These are phyloP conservation scores for Lepidopterella palustris DNA, from an alignment of 495 filamentous ascomycete genomes.

Conservation along the genomic window DNA sequence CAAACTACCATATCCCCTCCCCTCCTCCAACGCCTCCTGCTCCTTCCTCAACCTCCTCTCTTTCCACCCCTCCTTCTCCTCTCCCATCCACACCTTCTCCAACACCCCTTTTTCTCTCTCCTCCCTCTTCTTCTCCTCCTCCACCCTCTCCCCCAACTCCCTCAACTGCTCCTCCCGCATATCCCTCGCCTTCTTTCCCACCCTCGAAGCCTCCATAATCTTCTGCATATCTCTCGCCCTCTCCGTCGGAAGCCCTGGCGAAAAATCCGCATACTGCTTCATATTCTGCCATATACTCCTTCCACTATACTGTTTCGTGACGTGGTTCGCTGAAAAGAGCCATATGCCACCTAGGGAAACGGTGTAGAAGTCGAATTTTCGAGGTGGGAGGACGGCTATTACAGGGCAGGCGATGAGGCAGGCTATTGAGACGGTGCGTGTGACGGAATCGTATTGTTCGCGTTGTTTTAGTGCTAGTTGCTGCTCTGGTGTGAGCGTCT, in stretches of 20 bases:
- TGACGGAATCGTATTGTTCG: constrained; percentile 43
- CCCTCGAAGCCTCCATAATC: constrained; percentile 26
- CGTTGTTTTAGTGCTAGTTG: constrained; percentile 16
- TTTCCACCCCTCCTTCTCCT: constrained; percentile 63
- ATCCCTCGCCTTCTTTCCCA: constrained; percentile 26
- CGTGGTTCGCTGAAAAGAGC: constrained; percentile 58
- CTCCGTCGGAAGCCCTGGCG: constrained; percentile 37
- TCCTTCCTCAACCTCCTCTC: constrained; percentile 63
- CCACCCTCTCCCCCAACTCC: constrained; percentile 16
- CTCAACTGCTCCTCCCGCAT: constrained; percentile 29
- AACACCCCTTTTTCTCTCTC: constrained; percentile 41
- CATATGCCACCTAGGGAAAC: constrained; percentile 55
- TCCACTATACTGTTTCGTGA: constrained; percentile 56
- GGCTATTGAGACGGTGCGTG: constrained; percentile 54
- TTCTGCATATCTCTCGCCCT: constrained; percentile 48
- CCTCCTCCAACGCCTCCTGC: constrained; percentile 64
- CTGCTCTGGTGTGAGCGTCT: constrained; percentile 24
- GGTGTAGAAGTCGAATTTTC: constrained; percentile 66
- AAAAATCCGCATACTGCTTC: constrained; percentile 29
- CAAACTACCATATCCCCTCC: constrained; percentile 72
- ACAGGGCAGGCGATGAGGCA: constrained; percentile 64
- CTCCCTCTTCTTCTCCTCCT: constrained; percentile 19
- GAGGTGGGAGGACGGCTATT: constrained; percentile 68
- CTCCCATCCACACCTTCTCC: constrained; percentile 59
- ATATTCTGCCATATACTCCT: constrained; percentile 40